Conservation (phyloP, 805 yeast species). For the Candida dajiaensis region DNA sequence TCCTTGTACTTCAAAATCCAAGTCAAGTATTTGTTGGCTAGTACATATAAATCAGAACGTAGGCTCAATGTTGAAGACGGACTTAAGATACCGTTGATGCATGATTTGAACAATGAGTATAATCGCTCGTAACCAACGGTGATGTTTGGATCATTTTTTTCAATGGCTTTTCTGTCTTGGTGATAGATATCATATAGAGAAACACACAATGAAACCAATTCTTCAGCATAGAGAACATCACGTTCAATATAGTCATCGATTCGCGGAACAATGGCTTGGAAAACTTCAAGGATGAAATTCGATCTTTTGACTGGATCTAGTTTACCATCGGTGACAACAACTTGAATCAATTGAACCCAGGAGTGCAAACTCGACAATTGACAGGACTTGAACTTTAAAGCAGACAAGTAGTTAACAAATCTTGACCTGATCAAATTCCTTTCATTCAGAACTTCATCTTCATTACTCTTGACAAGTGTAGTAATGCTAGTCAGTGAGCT, state of each 20-base stretch:
- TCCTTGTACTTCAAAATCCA: constrained; percentile 38
- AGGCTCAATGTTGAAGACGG: constrained; percentile 62
- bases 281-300: constrained; percentile 66
- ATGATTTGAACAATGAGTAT: constrained; percentile 64
- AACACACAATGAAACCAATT: constrained; percentile 70
- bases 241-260: constrained; percentile 67
- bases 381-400: constrained; percentile 39
- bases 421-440: constrained; percentile 25
- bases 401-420: constrained; percentile 40
- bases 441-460: constrained; percentile 19
- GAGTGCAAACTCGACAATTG: constrained; percentile 66
- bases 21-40: constrained; percentile 60
- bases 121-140: constrained; percentile 48
- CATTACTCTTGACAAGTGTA: constrained; percentile 18
- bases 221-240: constrained; percentile 65
- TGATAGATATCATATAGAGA: constrained; percentile 61
- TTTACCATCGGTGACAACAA: constrained; percentile 60
- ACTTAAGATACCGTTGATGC: constrained; percentile 66
- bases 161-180: constrained; percentile 32
- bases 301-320: constrained; percentile 40
- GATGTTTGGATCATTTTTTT: constrained; percentile 26
- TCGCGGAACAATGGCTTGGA: constrained; percentile 71
- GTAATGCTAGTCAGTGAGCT: constrained; percentile 12
- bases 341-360: constrained; percentile 79
- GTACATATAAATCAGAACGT: constrained; percentile 73